phyloP scores from a whole-genome alignment of 1,139 yeast species.

The Yamadazyma taylorii region DNA sequence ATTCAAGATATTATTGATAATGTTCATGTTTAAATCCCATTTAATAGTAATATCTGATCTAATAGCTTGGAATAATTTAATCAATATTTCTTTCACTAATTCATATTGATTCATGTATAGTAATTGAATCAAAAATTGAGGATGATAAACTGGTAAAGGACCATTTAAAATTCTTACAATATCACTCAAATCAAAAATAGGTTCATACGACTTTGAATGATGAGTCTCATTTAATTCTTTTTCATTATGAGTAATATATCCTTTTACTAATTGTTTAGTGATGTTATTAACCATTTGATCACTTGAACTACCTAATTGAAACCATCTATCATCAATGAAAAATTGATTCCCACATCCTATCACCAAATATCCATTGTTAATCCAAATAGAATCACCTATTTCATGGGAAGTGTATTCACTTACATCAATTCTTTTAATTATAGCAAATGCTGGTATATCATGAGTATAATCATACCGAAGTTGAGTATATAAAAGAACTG shows the following conservation, averaged over 20 bases:
- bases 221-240: constrained; percentile 14
- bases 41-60: constrained; percentile 36
- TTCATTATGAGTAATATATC: constrained; percentile 16
- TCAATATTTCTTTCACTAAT: constrained; percentile 58
- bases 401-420: constrained; percentile 70
- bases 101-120: constrained; percentile 61
- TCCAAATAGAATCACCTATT: constrained; percentile 90
- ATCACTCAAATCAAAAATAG: constrained; percentile 41
- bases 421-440: constrained; percentile 72
- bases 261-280: constrained; percentile 52
- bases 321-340: constrained; percentile 72
- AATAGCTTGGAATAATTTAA: constrained; percentile 50
- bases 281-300: constrained; percentile 32
- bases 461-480: constrained; percentile 87
- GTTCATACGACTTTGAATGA: no score
- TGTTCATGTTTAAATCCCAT: constrained; percentile 39
- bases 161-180: constrained; percentile 81
- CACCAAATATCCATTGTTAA: constrained; percentile 73
- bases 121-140: constrained; percentile 81
- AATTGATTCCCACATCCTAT: constrained; percentile 90
- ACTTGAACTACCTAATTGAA: constrained; percentile 30
- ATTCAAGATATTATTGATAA: constrained; percentile 20
- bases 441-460: constrained; percentile 71
- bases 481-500: constrained; percentile 73
- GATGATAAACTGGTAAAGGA: constrained; percentile 88